phyloP scores from a whole-genome alignment of 2,329 filamentous ascomycete species.

The Periconia sp. region DNA sequence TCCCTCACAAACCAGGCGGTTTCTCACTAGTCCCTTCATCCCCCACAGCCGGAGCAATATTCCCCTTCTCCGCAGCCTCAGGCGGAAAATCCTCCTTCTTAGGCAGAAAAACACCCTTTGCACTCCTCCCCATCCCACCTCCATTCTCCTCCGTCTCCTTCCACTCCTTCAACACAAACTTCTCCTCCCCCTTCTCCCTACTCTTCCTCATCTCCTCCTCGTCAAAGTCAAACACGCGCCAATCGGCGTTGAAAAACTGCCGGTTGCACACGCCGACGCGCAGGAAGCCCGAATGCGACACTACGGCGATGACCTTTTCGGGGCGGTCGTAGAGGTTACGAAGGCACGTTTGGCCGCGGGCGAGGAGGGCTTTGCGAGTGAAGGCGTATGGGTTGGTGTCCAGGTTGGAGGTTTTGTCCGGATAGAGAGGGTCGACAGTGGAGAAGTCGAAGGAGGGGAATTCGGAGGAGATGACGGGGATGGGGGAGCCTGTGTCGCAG shows the following conservation, averaged over 20 bases:
- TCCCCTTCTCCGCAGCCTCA: constrained; percentile 9
- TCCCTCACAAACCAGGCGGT: background rate
- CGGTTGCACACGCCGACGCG: constrained; percentile 57
- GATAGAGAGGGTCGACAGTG: constrained; percentile 60
- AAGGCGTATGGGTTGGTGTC: constrained; percentile 53
- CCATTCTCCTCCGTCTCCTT: constrained; percentile 48
- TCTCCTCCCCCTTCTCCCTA: constrained; percentile 40
- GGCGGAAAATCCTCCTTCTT: constrained; percentile 32
- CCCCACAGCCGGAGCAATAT: constrained; percentile 13
- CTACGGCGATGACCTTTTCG: constrained; percentile 65
- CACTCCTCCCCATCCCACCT: constrained; percentile 57
- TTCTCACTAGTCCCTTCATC: constrained; percentile 7
- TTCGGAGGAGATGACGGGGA: constrained; percentile 47
- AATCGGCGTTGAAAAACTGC: constrained; percentile 62
- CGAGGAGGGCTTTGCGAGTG: constrained; percentile 55
- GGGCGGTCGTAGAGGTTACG: constrained; percentile 54
- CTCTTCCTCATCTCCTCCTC: constrained; percentile 51
- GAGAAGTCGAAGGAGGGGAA: constrained; percentile 63
- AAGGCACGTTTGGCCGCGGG: constrained; percentile 57
- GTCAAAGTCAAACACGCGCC: constrained; percentile 62
- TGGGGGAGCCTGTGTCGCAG: constrained; percentile 62
- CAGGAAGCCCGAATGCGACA: constrained; percentile 67
- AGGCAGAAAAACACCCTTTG: constrained; percentile 36
- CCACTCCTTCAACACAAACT: constrained; percentile 50
- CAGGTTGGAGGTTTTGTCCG: constrained; percentile 59